phyloP scores from a whole-genome alignment of 2,329 filamentous ascomycete species.

The Alternaria gansuensis region DNA sequence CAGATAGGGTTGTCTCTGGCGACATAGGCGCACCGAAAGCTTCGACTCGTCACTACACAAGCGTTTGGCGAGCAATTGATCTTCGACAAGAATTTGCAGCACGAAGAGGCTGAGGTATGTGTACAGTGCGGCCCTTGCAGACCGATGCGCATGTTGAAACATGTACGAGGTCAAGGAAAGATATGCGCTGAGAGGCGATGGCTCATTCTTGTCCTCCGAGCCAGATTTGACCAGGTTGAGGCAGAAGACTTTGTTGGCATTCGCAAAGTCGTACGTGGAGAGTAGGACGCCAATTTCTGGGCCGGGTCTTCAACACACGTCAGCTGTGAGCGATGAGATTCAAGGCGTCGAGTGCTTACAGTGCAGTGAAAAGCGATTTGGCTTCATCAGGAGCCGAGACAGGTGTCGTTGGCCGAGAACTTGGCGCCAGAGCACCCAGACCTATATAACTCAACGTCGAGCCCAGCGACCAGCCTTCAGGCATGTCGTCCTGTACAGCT shows the following conservation, averaged over 20 bases:
- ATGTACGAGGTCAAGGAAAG: constrained; percentile 92
- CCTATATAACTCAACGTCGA: constrained; percentile 86
- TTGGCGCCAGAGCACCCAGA: constrained; percentile 76
- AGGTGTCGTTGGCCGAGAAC: constrained; percentile 66
- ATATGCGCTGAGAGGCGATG: constrained; percentile 81
- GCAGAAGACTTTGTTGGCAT: constrained; percentile 95
- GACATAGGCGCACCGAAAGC: constrained; percentile 79
- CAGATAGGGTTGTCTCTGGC: constrained; percentile 86
- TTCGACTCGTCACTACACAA: constrained; percentile 83
- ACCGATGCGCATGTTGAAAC: constrained; percentile 90
- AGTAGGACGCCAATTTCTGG: constrained; percentile 81
- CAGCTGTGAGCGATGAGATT: constrained; percentile 12
- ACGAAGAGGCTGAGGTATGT: constrained; percentile 86
- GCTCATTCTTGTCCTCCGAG: constrained; percentile 68
- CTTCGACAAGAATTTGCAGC: constrained; percentile 85
- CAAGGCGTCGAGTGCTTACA: constrained; percentile 65
- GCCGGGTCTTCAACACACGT: constrained; percentile 68
- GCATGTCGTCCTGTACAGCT: constrained; percentile 86
- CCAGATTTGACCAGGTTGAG: constrained; percentile 76
- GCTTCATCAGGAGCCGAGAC: constrained; percentile 79
- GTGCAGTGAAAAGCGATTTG: constrained; percentile 78
- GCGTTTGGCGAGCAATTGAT: constrained; percentile 80
- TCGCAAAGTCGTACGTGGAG: constrained; percentile 89
- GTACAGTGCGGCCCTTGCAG: constrained; percentile 79
- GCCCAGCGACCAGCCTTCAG: constrained; percentile 86